Evolutionary conservation across 2,329 filamentous ascomycete genomes (phyloP).

Genomic region (Corinectria fuckeliana): DNA sequence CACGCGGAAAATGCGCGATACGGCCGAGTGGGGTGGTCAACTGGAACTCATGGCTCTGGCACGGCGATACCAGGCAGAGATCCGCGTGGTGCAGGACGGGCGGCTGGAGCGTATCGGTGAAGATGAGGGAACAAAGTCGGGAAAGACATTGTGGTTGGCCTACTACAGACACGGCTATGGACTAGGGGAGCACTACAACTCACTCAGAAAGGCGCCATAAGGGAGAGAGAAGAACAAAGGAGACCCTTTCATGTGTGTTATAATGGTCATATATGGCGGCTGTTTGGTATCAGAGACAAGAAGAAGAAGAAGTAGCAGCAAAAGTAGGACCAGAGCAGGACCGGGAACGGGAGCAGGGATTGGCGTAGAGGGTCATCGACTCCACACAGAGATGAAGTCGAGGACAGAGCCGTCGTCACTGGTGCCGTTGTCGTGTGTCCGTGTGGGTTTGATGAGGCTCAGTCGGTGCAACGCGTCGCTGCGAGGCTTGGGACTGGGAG

Average conservation of each 20-base stretch:
- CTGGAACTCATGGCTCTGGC: slow-evolving; percentile 87
- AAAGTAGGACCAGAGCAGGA: background rate
- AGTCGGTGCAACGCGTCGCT: slow-evolving; percentile 51
- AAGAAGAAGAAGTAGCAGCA: slow-evolving; percentile 26
- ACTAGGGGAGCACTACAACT: slow-evolving; percentile 97
- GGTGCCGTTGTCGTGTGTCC: slow-evolving; percentile 57
- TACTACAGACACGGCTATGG: slow-evolving; percentile 96
- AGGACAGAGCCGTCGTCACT: slow-evolving; percentile 52
- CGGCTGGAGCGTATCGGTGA: slow-evolving; percentile 74
- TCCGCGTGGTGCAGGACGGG: slow-evolving; percentile 86
- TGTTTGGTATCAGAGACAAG: slow-evolving; percentile 33
- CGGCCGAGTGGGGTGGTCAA: slow-evolving; percentile 96
- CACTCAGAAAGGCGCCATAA: slow-evolving; percentile 62
- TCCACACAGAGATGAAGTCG: slow-evolving; percentile 64
- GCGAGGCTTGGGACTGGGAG: slow-evolving; percentile 47
- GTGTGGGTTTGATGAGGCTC: slow-evolving; percentile 56
- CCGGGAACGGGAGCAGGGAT: slow-evolving; percentile 4
- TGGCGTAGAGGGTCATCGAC: slow-evolving; percentile 34
- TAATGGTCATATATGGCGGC: slow-evolving; percentile 31
- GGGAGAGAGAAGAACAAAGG: slow-evolving; percentile 16
- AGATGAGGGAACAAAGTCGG: slow-evolving; percentile 56
- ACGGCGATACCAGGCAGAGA: slow-evolving; percentile 77
- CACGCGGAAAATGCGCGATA: slow-evolving; percentile 78
- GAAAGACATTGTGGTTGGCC: slow-evolving; percentile 77
- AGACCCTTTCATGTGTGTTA: slow-evolving; percentile 26